Evolutionary conservation across 768 basidiomycete genomes (phyloP).

Genomic region (Lactarius psammicola): DNA sequence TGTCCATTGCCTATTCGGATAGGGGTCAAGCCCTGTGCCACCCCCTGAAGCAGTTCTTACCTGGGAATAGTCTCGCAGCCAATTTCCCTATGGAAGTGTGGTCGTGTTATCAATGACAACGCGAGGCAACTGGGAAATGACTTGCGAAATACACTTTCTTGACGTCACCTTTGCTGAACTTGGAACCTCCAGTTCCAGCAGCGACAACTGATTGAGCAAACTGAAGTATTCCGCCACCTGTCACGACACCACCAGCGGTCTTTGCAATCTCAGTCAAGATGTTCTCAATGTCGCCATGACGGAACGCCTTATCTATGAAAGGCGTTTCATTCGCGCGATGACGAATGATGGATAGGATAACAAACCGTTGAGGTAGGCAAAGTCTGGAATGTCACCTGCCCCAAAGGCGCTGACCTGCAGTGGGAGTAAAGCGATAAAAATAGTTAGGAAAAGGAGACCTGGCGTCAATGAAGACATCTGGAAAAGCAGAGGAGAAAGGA

Average conservation of each 20-base stretch:
- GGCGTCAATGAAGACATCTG: constrained; percentile 28
- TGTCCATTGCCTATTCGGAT: constrained; percentile 58
- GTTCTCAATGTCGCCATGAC: constrained; percentile 76
- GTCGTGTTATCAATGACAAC: constrained; percentile 3
- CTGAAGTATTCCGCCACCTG: constrained; percentile 48
- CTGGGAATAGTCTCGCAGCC: constrained; percentile 70
- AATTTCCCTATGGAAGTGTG: constrained; percentile 49
- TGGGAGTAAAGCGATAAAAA: constrained; percentile 42
- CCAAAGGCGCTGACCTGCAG: constrained; percentile 51
- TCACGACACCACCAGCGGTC: constrained; percentile 46
- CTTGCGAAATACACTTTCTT: constrained; percentile 66
- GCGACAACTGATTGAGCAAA: constrained; percentile 49
- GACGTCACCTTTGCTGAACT: constrained; percentile 63
- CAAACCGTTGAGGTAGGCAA: constrained; percentile 61
- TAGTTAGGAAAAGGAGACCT: constrained; percentile 32
- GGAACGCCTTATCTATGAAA: constrained; percentile 60
- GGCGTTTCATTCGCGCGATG: constrained; percentile 5
- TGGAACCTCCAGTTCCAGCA: constrained; percentile 49
- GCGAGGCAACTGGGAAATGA: constrained; percentile 1
- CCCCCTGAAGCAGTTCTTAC: constrained; percentile 32
- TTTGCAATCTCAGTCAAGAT: constrained; percentile 61
- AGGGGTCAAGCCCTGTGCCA: constrained; percentile 10
- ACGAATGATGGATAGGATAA: constrained; percentile 5
- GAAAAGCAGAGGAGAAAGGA: constrained; percentile 2
- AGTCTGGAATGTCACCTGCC: constrained; percentile 71